These are phyloP conservation scores for Diaporthe destruens DNA, from an alignment of 2,329 filamentous ascomycete genomes.

Conservation along the genomic window DNA sequence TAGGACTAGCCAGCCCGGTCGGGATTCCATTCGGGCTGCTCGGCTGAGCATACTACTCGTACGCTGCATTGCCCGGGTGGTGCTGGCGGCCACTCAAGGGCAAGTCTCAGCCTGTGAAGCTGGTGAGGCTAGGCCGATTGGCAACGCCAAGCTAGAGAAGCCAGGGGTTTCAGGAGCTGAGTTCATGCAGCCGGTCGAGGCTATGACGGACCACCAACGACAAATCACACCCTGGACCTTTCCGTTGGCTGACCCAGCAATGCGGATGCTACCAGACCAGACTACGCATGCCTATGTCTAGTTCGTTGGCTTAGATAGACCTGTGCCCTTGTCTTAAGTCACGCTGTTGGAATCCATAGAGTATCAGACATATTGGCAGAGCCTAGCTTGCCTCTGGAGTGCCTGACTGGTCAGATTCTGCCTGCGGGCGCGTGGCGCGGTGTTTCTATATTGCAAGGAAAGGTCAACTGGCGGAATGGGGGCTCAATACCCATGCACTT, in stretches of 20 bases:
- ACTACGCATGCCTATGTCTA: background rate
- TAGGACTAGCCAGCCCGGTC: too few relatives aligned
- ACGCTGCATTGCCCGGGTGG: background rate
- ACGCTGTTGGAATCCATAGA: background rate
- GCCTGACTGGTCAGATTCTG: background rate
- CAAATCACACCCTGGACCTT: slow-evolving; percentile 16
- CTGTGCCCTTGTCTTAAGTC: background rate
- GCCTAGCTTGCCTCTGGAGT: background rate
- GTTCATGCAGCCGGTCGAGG: background rate
- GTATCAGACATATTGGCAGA: background rate
- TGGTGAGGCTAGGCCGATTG: background rate
- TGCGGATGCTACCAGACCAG: background rate
- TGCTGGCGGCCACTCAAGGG: slow-evolving; percentile 6
- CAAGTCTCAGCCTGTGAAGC: slow-evolving; percentile 17
- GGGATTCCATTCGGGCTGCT: too few relatives aligned
- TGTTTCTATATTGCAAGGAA: background rate
- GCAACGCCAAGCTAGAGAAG: slow-evolving; percentile 20
- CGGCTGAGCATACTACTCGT: too few relatives aligned
- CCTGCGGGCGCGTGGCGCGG: background rate
- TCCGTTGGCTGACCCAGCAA: background rate
- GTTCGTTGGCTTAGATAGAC: background rate
- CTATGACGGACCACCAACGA: background rate
- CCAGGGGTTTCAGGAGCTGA: slow-evolving; percentile 14
- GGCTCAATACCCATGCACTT: background rate
- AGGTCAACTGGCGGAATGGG: too few relatives aligned